Base-by-base conservation (phyloP, 129 eudicot species). In the Solidago caesia region DNA sequence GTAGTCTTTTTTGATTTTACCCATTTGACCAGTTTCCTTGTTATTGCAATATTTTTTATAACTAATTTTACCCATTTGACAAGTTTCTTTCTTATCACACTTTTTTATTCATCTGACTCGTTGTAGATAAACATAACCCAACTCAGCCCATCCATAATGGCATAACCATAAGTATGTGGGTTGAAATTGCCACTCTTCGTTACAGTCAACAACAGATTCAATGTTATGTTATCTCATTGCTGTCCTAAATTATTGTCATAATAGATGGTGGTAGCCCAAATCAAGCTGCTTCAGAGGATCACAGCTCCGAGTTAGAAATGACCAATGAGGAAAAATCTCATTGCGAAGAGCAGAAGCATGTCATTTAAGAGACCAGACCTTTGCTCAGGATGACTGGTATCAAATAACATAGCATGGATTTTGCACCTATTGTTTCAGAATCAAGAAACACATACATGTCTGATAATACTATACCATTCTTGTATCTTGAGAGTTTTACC, bases 271-370 rank as follows among this genome's bases (percentile, higher is more conserved):
- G 76, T 45, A 64, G 75, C 51, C 44, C 72, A 68, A 67, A 75
- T 60, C 44, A 14, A 8, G 64, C 64, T 53, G 68, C 75, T 55
- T 72, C 84, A 2, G 89, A 85, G 61, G 87, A 76, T 16, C 79
- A 79, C 46, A 79, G 56, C 64, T 39, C 64, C 16, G 83, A 73
- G 21, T 16, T 79, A 71, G 82, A 78, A 14, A 29, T n/a, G 41
- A 8, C 56, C 29, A 52, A 4, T 25, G 68, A 72, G 12, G 82
- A 77, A 15, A 68, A 66, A 33, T 5, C 77, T 45, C 66, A 64
- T 80, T 53, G 71, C 45, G 73, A 72, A 42, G 82, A 77, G 67
- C 82, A 72, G 47, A 79, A 21, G 64, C 78, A 57, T 66, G 60
- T 59, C 16, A 52, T 16, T 67, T 57, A 4, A 46, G 59, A 26